Conservation (phyloP, 768 basidiomycete genomes). For the Leucosporidium scottii region DNA sequence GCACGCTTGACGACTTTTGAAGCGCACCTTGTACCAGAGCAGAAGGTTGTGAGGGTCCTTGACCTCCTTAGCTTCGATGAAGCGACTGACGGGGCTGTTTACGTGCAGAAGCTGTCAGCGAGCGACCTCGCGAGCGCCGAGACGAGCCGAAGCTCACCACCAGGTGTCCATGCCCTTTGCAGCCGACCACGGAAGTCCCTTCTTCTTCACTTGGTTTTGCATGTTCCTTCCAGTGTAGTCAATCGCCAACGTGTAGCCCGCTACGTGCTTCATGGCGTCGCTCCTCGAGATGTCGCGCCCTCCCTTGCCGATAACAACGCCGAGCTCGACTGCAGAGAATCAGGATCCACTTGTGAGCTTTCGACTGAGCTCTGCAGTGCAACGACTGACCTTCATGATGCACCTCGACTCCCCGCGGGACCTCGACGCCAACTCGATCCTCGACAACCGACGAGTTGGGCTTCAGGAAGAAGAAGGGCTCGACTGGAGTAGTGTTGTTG, state of each 20-base stretch:
- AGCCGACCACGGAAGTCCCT: conserved; percentile 93
- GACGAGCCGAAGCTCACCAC: conserved; percentile 50
- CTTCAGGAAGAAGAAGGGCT: conserved; percentile 98
- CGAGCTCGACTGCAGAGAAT: conserved; percentile 70
- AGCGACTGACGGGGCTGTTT: conserved; percentile 50
- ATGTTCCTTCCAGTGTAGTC: conserved; percentile 96
- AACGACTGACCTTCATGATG: conserved; percentile 78
- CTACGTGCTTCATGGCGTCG: conserved; percentile 68
- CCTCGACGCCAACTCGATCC: conserved; percentile 63
- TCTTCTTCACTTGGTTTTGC: conserved; percentile 85
- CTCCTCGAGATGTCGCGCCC: conserved; percentile 73
- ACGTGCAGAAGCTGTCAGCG: not conserved
- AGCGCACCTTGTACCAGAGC: conserved; percentile 60
- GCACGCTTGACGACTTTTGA: conserved; percentile 34
- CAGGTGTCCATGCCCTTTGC: conserved; percentile 97
- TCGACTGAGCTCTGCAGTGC: not conserved
- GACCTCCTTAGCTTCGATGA: conserved; percentile 68
- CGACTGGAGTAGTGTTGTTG: conserved; percentile 76
- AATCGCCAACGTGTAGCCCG: conserved; percentile 72
- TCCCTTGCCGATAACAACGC: conserved; percentile 83
- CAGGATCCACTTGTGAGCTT: not conserved
- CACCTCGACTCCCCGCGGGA: conserved; percentile 71
- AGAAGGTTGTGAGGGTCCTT: conserved; percentile 66
- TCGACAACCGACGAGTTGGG: conserved; percentile 81
- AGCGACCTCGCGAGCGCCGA: too few species aligned